A percentile compares a stretch with the other conserved stretches of the same genome.
Evolutionary conservation across 2,329 filamentous ascomycete genomes (phyloP).

Genomic region (Exophiala sideris): DNA sequence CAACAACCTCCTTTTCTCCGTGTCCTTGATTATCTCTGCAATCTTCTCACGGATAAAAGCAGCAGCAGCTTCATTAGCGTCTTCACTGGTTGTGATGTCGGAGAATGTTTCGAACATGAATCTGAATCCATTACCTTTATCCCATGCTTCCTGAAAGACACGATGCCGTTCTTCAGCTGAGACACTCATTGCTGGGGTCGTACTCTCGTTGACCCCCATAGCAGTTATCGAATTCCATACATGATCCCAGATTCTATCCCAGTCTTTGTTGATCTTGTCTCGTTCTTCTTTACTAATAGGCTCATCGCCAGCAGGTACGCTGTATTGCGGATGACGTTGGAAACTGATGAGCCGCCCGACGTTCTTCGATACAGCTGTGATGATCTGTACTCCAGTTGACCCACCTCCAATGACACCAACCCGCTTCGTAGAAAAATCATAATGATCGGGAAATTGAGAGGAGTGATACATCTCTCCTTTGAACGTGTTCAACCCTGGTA

Average conservation of each 20-base stretch:
- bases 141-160: slow-evolving; percentile 33
- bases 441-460: slow-evolving; percentile 38
- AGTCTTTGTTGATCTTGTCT: slow-evolving; percentile 32
- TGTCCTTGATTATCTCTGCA: slow-evolving; percentile 50
- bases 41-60: slow-evolving; percentile 55
- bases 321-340: slow-evolving; percentile 33
- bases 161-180: slow-evolving; percentile 18
- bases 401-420: slow-evolving; percentile 45
- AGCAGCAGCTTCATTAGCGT: slow-evolving; percentile 53
- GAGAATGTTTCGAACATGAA: slow-evolving; percentile 39
- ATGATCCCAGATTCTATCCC: slow-evolving; percentile 32
- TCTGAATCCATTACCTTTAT: slow-evolving; percentile 36
- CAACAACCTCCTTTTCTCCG: slow-evolving; percentile 35
- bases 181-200: slow-evolving; percentile 15
- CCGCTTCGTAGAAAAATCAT: slow-evolving; percentile 25
- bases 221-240: slow-evolving; percentile 29
- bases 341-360: slow-evolving; percentile 33
- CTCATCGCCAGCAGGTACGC: slow-evolving; percentile 6
- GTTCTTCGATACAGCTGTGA: slow-evolving; percentile 28
- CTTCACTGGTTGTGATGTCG: slow-evolving; percentile 36
- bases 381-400: slow-evolving; percentile 41
- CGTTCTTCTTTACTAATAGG: slow-evolving; percentile 7
- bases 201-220: slow-evolving; percentile 22
- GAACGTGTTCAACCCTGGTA: slow-evolving; percentile 37
- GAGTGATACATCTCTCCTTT: slow-evolving; percentile 41